Evolutionary conservation across 139 green algal species (phyloP), one percentile per base, ranked within the genome.

Genomic region (Mychonastes homosphaera): DNA sequence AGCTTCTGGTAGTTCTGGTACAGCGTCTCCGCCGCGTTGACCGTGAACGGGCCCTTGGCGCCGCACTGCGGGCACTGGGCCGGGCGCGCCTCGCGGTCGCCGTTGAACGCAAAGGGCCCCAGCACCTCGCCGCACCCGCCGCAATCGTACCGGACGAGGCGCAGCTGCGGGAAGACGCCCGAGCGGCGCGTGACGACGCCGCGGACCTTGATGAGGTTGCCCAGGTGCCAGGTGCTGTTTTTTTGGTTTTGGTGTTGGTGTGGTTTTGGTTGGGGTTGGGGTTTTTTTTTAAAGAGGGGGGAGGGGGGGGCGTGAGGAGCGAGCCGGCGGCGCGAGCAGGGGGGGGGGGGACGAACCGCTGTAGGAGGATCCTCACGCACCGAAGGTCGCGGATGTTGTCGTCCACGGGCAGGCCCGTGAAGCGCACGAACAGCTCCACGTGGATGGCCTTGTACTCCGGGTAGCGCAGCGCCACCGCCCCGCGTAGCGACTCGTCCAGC

Each of bases 1-100:
- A 99, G 70, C 80, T 95, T 96, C 79, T 99, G 93, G 72, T 95
- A 98, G 77, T 99, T 97, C 40, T 84, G 73, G 83, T 98, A 99
- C 35, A 96, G 62, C 3, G 92, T 98, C 78, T 95, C 74, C n/a
- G 62, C 56, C 36, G 70, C 73, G 64, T 94, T 92, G 23, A 94
- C 78, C 34, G 61, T 59, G 76, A 98, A 98, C 9, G 90, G 89
- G 3, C 91, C 92, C 69, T 90, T 90, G 53, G 68, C 78, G 62
- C 85, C 68, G 75, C 93, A 99, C 39, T 77, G 69, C 18, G 82
- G 74, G 82, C 93, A 99, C 29, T 58, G 59, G 12, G 68, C 62
- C 16, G 88, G 79, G 63, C 85, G 87, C 50, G 95, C 65, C 69
- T 96, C 88, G 2, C 64, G 36, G 8, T 78, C 75, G 2, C 57